Evolutionary conservation across 2,329 filamentous ascomycete species (phyloP), one percentile per base, ranked within the genome.

Genomic region (Fusarium luffae): DNA sequence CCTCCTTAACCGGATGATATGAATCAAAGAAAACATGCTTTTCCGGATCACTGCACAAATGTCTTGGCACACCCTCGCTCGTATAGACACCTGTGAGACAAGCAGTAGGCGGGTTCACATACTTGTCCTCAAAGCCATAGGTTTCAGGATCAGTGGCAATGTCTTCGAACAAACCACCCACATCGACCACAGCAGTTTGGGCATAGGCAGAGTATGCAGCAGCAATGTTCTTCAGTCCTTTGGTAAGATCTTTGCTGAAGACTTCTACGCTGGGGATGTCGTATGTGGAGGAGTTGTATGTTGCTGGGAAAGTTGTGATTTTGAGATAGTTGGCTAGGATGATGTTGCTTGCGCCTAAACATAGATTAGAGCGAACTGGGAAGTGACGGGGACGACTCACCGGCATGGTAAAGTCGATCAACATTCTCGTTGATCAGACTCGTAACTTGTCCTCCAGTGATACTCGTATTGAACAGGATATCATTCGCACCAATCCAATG

Each of bases 401-500:
- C 21, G 21, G 21, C 21, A 21, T 21, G 23, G 7, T 25, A 25
- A 2, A 25, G 7, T 5, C 51, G 32, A 5, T 67, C 25, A 0
- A 70, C 14, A 8, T 67, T 42, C 14, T 52, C 57, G 5, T 54
- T 61, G 12, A 69, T 41, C 23, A 69, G 19, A 7, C 66, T 63
- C 7, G 61, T 56, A 8, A 69, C 34, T 4, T 69, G 61, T 10
- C 10, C 34, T 8, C 61, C 66, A 2, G 66, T 66, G 2, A 69
- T 69, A n/a, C 34, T 70, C 0, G 66, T 69, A 3, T 69, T 69
- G 14, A 69, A 69, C 4, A 69, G 40, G 4, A 69, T 69, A 10
- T 69, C 66, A 23, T 69, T 69, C 40, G 47, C 61, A 7, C 66
- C 66, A 8, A 69, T 67, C 66, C 66, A 69, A n/a, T 58, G 61